A percentile compares a stretch with the other conserved stretches of the same genome.
Conservation (phyloP, 1,284 basidiomycete genomes). For the Ganoderma lingzhi region DNA sequence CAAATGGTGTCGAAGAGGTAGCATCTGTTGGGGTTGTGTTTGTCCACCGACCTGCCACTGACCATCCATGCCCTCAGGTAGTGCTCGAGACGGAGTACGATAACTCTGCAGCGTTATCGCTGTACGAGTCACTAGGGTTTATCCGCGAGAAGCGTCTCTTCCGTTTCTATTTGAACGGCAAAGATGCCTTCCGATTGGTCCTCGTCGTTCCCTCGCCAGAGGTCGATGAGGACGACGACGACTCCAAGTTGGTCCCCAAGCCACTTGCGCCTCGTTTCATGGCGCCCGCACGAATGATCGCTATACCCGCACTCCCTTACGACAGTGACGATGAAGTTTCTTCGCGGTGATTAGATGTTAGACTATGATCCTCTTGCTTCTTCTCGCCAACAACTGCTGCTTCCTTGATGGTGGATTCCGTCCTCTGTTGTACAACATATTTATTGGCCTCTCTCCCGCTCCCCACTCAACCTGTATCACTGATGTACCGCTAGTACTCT, state of each 20-base stretch:
- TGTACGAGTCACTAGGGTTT: conserved; percentile 95
- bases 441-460: conserved; percentile 23
- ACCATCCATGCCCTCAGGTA: conserved; percentile 61
- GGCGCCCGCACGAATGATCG: conserved; percentile 35
- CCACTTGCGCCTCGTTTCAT: conserved; percentile 30
- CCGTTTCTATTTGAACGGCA: conserved; percentile 96
- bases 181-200: conserved; percentile 84
- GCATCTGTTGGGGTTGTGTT: conserved; percentile 29
- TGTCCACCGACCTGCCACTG: background rate
- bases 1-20: conserved; percentile 85
- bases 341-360: conserved; percentile 30
- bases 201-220: conserved; percentile 57
- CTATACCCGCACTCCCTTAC: conserved; percentile 36
- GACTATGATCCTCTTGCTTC: background rate
- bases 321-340: conserved; percentile 40
- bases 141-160: conserved; percentile 94
- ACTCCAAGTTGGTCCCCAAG: conserved; percentile 19
- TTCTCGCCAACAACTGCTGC: conserved; percentile 1
- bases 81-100: conserved; percentile 98
- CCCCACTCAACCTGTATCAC: conserved; percentile 18
- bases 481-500: conserved; percentile 30
- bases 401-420: conserved; percentile 6
- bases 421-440: conserved; percentile 31
- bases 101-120: conserved; percentile 84
- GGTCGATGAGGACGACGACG: conserved; percentile 32